Conservation (phyloP, 192 early-diverging fungal genomes). For the Coemansia sp. region DNA sequence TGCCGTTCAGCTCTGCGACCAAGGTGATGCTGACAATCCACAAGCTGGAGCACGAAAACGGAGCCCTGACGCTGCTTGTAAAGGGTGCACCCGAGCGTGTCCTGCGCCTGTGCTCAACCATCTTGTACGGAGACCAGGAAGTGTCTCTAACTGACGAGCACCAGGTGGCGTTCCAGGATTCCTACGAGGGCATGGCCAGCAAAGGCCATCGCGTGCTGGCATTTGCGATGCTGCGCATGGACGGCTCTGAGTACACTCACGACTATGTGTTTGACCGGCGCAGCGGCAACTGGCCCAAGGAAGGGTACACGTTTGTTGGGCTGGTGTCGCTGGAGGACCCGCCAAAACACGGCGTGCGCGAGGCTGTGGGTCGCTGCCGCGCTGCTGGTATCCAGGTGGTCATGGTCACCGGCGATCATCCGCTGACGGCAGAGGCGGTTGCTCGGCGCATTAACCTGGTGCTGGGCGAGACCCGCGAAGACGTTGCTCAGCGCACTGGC, state of each 20-base stretch:
- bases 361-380: constrained; percentile 92
- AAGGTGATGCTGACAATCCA: constrained; percentile 95
- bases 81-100: constrained; percentile 97
- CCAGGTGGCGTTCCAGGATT: constrained; percentile 63
- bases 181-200: constrained; percentile 87
- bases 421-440: constrained; percentile 94
- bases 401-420: constrained; percentile 99
- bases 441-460: constrained; percentile 96
- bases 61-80: constrained; percentile 71
- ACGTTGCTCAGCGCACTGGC: constrained; percentile 69
- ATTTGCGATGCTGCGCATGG: constrained; percentile 80
- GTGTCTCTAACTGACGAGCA: constrained; percentile 71
- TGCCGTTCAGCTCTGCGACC: constrained; percentile 94
- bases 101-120: constrained; percentile 74
- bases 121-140: constrained; percentile 59
- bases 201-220: constrained; percentile 94
- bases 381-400: constrained; percentile 93
- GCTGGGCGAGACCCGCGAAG: constrained; percentile 81
- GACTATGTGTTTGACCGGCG: constrained; percentile 75
- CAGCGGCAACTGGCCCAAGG: constrained; percentile 48
- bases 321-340: constrained; percentile 92
- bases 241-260: constrained; percentile 67
- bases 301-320: constrained; percentile 76
- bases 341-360: constrained; percentile 97
- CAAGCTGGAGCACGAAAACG: constrained; percentile 55